Evolutionary conservation across 495 filamentous ascomycete species (phyloP), one percentile per base, ranked within the genome.

Genomic region (Achaetomiella virescens): DNA sequence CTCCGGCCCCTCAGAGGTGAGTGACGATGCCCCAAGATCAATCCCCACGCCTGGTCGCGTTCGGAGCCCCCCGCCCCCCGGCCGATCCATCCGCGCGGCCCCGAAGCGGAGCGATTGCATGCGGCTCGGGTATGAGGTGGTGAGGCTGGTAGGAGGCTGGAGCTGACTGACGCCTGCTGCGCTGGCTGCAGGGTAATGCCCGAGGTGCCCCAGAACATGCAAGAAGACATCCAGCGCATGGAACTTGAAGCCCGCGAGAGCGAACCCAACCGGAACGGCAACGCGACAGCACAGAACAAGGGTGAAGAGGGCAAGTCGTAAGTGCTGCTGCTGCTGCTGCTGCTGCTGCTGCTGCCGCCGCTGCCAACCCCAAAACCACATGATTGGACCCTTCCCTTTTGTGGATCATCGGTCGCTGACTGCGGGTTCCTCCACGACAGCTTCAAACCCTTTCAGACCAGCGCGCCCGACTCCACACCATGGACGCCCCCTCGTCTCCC

Each of bases 1-100:
- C 76, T 60, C 92, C 92, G 55, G 77, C 87, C 61, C 92, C 92
- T 61, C 90, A 97, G 80, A 84, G 92, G 92, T 97, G 70, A 65
- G 86, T 75, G 27, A 20, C 40, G 51, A 47, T 48, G 60, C 60
- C 44, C 31, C 38, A 15, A 27, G 20, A 42, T 18, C 14, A 31
- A 6, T 17, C 17, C 7, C 47, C 37, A 29, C 29, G 33, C 24
- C 36, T 36, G 12, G 43, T 22, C 29, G 49, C 38, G 45, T 42
- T 54, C 48, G 45, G 41, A 40, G 47, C 31, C 22, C 36, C 20
- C 52, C 14, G 24, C 45, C 31, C 22, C 36, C 20, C 52, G 10
- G 24, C 45, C 43, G 41, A 51, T 44, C 49, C 29, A 35, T 54
- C 22, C 35, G 35, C 37, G 48, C 55, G 48, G 24, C 44, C 50